These are phyloP conservation scores for Akanthomyces uredinophilus DNA, from an alignment of 2,329 filamentous ascomycete species.

Conservation along the genomic window DNA sequence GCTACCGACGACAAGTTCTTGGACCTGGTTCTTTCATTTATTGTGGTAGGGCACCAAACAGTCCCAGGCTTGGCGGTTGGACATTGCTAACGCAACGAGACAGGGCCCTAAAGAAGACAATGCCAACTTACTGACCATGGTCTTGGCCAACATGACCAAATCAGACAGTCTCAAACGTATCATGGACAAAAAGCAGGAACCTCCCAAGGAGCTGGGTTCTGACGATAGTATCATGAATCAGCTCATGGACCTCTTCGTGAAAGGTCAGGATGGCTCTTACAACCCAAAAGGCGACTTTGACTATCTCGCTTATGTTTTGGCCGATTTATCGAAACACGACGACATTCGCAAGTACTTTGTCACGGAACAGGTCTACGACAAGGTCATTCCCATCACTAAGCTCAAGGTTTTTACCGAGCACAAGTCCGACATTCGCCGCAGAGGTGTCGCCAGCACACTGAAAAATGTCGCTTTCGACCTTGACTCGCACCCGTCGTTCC, in stretches of 20 bases:
- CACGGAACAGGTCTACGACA: slow-evolving; percentile 68
- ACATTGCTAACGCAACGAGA: background rate
- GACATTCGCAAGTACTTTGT: slow-evolving; percentile 73
- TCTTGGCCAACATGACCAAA: slow-evolving; percentile 88
- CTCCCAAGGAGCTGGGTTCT: slow-evolving; percentile 65
- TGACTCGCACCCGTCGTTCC: slow-evolving; percentile 62
- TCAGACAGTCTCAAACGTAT: slow-evolving; percentile 67
- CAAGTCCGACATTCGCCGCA: slow-evolving; percentile 72
- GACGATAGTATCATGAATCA: slow-evolving; percentile 79
- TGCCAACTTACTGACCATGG: slow-evolving; percentile 82
- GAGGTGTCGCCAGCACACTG: slow-evolving; percentile 92
- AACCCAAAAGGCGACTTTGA: slow-evolving; percentile 86
- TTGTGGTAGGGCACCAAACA: slow-evolving; percentile 57
- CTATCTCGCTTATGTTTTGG: slow-evolving; percentile 91
- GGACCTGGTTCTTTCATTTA: slow-evolving; percentile 63
- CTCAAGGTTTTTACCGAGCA: slow-evolving; percentile 93
- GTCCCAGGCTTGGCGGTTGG: background rate
- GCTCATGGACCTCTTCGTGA: slow-evolving; percentile 92
- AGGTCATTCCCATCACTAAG: slow-evolving; percentile 84
- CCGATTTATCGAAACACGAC: slow-evolving; percentile 79
- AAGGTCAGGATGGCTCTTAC: slow-evolving; percentile 74
- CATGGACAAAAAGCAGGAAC: slow-evolving; percentile 59
- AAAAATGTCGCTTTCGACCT: slow-evolving; percentile 91
- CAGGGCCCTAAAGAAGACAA: slow-evolving; percentile 71
- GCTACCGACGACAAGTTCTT: slow-evolving; percentile 78